Evolutionary conservation across 1,284 basidiomycete genomes (phyloP).

Genomic region (Cryptococcus depauperatus): DNA sequence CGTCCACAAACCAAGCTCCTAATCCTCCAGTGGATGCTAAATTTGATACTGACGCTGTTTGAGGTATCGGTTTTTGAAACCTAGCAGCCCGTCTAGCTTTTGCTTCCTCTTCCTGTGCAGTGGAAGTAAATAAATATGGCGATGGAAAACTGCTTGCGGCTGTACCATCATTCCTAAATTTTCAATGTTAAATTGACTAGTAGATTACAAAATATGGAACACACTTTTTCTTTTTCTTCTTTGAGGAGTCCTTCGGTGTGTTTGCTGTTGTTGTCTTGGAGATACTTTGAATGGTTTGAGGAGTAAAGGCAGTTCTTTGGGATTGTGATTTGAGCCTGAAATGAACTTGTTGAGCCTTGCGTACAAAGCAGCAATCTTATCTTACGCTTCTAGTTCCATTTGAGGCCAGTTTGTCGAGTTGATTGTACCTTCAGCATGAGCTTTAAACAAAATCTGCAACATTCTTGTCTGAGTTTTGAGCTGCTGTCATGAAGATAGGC

Average conservation of each 20-base stretch:
- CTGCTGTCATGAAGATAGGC: neutral
- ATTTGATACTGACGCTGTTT: neutral
- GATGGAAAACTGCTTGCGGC: slow-evolving; percentile 19
- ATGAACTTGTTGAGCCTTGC: neutral
- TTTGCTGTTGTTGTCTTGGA: neutral
- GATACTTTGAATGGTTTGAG: neutral
- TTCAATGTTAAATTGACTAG: neutral
- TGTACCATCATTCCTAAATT: slow-evolving; percentile 11
- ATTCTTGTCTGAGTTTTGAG: neutral
- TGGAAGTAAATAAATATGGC: slow-evolving; percentile 25
- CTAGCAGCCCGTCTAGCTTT: slow-evolving; percentile 34
- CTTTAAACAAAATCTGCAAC: slow-evolving; percentile 39
- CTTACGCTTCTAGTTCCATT: slow-evolving; percentile 40
- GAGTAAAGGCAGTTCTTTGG: slow-evolving; percentile 19
- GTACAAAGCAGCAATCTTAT: neutral
- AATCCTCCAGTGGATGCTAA: slow-evolving; percentile 9
- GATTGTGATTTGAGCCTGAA: slow-evolving; percentile 32
- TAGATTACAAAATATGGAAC: neutral
- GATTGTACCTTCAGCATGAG: slow-evolving; percentile 39
- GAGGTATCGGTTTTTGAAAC: slow-evolving; percentile 25
- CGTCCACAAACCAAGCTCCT: slow-evolving; percentile 13
- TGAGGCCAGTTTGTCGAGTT: slow-evolving; percentile 42
- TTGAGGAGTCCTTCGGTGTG: slow-evolving; percentile 6
- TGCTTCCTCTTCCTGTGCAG: slow-evolving; percentile 32
- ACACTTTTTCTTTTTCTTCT: slow-evolving; percentile 38